Conservation (phyloP, 176 grass and related monocot species). For the Saccharum spontaneum region DNA sequence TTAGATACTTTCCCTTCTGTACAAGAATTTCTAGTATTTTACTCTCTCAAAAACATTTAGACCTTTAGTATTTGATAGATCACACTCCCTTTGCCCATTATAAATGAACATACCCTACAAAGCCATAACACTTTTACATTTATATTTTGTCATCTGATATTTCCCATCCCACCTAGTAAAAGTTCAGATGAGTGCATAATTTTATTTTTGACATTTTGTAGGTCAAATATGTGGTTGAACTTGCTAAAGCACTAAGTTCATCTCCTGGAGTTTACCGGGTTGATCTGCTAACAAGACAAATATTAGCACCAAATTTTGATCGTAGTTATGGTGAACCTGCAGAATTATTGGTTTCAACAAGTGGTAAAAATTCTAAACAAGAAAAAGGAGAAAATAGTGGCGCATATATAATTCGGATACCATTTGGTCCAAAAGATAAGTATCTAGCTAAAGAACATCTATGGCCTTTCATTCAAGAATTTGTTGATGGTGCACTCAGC, state of each 20-base stretch:
- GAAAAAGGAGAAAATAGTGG: not conserved
- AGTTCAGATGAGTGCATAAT: not conserved
- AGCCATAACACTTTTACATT: not conserved
- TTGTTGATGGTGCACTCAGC: not conserved
- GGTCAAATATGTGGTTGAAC: conserved; percentile 1
- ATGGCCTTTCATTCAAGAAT: not conserved
- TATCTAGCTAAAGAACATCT: conserved; percentile 2
- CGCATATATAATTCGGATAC: not conserved
- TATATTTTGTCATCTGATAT: not conserved
- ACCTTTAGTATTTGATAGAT: not conserved
- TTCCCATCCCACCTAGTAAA: not conserved
- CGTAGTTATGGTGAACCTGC: not conserved
- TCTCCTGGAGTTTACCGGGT: not conserved
- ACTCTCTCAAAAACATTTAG: not conserved
- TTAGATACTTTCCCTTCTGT: conserved; percentile 10
- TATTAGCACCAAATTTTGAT: not conserved
- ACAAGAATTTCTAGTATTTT: not conserved
- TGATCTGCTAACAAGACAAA: not conserved
- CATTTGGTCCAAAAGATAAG: not conserved
- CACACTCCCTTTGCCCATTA: not conserved
- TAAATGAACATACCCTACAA: not conserved
- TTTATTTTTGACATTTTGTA: not conserved
- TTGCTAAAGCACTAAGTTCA: not conserved
- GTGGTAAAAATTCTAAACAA: not conserved
- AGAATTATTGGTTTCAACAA: not conserved